Conservation (phyloP, 2,329 filamentous ascomycete genomes). For the Herpotrichia juniperi region DNA sequence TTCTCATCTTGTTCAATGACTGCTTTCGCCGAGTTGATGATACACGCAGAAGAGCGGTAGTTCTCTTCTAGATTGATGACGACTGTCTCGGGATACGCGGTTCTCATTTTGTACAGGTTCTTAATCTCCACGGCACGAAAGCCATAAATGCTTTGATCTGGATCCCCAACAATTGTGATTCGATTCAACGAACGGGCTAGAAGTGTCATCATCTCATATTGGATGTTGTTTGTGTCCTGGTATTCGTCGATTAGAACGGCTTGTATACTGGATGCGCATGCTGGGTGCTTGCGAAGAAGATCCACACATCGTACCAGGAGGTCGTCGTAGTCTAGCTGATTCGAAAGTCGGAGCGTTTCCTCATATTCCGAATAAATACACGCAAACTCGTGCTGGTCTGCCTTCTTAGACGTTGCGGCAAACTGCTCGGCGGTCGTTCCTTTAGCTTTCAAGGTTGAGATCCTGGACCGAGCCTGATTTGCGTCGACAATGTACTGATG, state of each 20-base stretch:
- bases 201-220: slow-evolving; percentile 92
- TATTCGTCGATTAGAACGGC: slow-evolving; percentile 96
- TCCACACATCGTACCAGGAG: slow-evolving; percentile 83
- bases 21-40: slow-evolving; percentile 77
- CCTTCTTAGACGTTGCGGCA: slow-evolving; percentile 47
- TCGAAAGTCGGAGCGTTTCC: slow-evolving; percentile 72
- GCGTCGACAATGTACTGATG: slow-evolving; percentile 72
- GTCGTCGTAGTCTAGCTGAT: slow-evolving; percentile 93
- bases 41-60: slow-evolving; percentile 87
- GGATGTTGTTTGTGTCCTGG: slow-evolving; percentile 93
- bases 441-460: slow-evolving; percentile 68
- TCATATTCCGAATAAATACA: slow-evolving; percentile 78
- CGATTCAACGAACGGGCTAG: slow-evolving; percentile 74
- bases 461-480: slow-evolving; percentile 72
- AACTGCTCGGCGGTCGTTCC: slow-evolving; percentile 56
- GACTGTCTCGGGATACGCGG: slow-evolving; percentile 76
- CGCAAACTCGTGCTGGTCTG: slow-evolving; percentile 69
- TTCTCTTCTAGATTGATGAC: slow-evolving; percentile 91
- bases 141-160: slow-evolving; percentile 97
- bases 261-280: slow-evolving; percentile 87
- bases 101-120: slow-evolving; percentile 80
- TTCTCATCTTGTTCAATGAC: slow-evolving; percentile 90
- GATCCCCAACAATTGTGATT: slow-evolving; percentile 96
- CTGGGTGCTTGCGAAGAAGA: slow-evolving; percentile 73
- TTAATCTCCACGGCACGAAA: slow-evolving; percentile 92